Conservation (phyloP, 169 alveolate genomes). For the Eimeria necatrix region DNA sequence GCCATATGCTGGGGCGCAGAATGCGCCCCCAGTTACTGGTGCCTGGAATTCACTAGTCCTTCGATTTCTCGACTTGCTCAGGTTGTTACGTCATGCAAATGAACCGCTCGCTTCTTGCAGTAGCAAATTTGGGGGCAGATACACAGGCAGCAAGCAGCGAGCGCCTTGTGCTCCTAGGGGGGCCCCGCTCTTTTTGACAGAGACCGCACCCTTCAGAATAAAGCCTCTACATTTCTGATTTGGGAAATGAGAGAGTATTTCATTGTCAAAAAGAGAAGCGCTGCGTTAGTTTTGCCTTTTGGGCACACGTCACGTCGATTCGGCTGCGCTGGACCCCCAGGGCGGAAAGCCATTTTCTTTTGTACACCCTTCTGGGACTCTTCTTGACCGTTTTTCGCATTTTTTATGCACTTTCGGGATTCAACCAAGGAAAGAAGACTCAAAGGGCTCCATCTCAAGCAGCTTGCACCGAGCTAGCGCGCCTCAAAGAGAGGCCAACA, state of each 20-base stretch:
- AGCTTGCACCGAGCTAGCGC: constrained; percentile 27
- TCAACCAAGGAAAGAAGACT: background rate
- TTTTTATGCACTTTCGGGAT: background rate
- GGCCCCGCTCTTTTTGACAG: background rate
- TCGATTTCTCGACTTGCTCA: background rate
- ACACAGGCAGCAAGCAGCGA: background rate
- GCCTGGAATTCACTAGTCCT: background rate
- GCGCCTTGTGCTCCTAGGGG: constrained; percentile 30
- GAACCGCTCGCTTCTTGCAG: background rate
- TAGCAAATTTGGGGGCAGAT: background rate
- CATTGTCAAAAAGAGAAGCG: background rate
- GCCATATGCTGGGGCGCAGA: too few relatives aligned
- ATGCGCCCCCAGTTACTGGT: background rate
- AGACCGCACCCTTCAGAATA: background rate
- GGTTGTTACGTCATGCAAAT: background rate
- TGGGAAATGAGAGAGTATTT: background rate
- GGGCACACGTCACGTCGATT: constrained; percentile 45
- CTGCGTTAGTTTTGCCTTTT: background rate
- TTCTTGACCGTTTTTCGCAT: background rate
- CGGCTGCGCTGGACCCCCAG: constrained; percentile 6
- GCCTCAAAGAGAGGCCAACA: background rate
- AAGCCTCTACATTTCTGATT: background rate
- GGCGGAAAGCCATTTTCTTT: background rate
- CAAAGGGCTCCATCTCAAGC: background rate
- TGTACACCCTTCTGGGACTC: background rate